Evolutionary conservation across 2,329 filamentous ascomycete species (phyloP), one percentile per base, ranked within the genome.

Genomic region (Fusarium multiceps): DNA sequence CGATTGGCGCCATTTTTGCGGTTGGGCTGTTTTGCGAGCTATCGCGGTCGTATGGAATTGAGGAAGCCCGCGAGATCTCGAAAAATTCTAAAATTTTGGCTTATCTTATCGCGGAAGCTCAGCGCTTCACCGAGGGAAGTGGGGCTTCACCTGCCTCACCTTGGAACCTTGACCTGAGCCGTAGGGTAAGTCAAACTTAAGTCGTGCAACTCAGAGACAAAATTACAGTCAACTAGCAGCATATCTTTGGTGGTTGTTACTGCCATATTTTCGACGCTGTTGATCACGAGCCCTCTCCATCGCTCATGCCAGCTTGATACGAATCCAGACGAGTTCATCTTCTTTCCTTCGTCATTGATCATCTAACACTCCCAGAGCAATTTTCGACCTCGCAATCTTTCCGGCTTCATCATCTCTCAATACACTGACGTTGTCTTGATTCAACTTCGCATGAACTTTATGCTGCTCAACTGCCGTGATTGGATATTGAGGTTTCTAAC

Each of bases 1-100:
- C 77, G 48, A 76, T 77, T 73, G 78, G 70, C 63, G 80, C 74
- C 80, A 80, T 81, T 62, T 55, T 73, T 70, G 59, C 57, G 61
- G 64, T 27, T 41, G 49, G 48, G 48, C 62, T 65, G 46, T 58
- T 70, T 66, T 66, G 62, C 62, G 66, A 61, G 55, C 54, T 63
- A 58, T 60, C 66, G 47, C 55, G 25, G 42, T 61, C 51, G 48
- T 49, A 53, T 49, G 56, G 53, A 59, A 30, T 54, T 63, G 51
- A 55, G 62, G 64, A 74, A 49, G 51, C 54, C 47, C 41, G 30
- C 34, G 43, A 43, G 45, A 54, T 48, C 48, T 63, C 60, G 66
- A 65, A 72, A 76, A 68, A 73, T 69, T 71, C 71, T 63, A 58
- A 53, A 66, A 42, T 34, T 68, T 30, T 55, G 51, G 58, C 68